Evolutionary conservation across 2,329 filamentous ascomycete species (phyloP).

Genomic region (Aspergillus sclerotialis): DNA sequence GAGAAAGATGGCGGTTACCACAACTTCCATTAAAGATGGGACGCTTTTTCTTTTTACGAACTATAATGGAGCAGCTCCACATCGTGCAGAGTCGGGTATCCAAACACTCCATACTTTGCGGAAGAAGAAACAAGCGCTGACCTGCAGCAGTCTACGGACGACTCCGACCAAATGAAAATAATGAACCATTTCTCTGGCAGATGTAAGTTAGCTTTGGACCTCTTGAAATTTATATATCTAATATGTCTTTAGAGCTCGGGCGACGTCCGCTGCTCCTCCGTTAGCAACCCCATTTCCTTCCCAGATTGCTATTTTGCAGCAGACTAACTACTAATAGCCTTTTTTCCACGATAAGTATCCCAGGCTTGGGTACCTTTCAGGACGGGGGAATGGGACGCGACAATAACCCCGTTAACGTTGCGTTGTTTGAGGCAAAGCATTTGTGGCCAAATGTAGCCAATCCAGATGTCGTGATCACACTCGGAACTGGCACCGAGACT

Average conservation of each 20-base stretch:
- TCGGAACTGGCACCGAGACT: no score
- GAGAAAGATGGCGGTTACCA: slow-evolving; percentile 5
- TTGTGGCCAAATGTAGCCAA: no score
- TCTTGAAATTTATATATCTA: background rate
- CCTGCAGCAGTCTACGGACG: slow-evolving; percentile 5
- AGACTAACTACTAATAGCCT: slow-evolving; percentile 1
- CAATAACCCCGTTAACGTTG: no score
- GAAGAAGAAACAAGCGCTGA: slow-evolving; percentile 1
- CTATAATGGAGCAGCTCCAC: slow-evolving; percentile 5
- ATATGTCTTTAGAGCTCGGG: slow-evolving; percentile 4
- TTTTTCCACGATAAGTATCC: slow-evolving; percentile 7
- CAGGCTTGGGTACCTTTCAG: slow-evolving; percentile 9
- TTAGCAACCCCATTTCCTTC: background rate
- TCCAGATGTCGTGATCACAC: no score
- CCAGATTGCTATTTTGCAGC: background rate
- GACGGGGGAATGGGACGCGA: slow-evolving; percentile 12
- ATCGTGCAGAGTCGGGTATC: slow-evolving; percentile 1
- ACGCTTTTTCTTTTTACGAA: slow-evolving; percentile 7
- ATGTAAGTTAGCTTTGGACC: slow-evolving; percentile 3
- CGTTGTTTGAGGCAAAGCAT: no score
- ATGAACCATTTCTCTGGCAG: slow-evolving; percentile 7
- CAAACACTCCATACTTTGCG: background rate
- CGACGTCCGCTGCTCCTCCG: slow-evolving; percentile 5
- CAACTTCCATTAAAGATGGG: slow-evolving; percentile 3
- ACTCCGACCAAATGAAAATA: slow-evolving; percentile 1